phyloP scores from a whole-genome alignment of 1,284 basidiomycete species.

The Malassezia arunalokei region DNA sequence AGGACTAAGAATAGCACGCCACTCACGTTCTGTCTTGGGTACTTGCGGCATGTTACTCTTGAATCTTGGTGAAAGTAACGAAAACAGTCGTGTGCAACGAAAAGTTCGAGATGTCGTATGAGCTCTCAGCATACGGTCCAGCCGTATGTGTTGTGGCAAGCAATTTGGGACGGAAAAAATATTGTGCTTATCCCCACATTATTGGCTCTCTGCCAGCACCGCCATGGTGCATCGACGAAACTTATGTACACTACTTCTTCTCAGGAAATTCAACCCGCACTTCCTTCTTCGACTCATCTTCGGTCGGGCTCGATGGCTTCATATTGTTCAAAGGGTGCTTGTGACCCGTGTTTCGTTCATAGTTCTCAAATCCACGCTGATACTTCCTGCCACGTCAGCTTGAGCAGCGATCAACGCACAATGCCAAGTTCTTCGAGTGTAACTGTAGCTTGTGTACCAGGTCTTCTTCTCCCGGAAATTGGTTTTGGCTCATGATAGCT shows the following conservation, averaged over 20 bases:
- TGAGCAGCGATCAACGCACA: neutral
- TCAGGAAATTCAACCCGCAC: conserved; percentile 1
- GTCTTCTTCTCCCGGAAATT: too few relatives aligned
- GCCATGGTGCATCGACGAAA: too few relatives aligned
- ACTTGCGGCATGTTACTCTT: neutral
- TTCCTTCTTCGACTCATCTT: conserved; percentile 4
- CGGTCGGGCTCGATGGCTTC: conserved; percentile 54
- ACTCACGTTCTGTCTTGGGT: conserved; percentile 67
- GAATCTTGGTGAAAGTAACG: too few relatives aligned
- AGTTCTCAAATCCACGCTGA: conserved; percentile 10
- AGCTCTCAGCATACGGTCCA: too few relatives aligned
- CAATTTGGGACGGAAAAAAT: too few relatives aligned
- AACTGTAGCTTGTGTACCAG: too few relatives aligned
- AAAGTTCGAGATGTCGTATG: too few relatives aligned
- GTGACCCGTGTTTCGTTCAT: conserved; percentile 14
- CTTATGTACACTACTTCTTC: neutral
- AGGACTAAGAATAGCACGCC: conserved; percentile 66
- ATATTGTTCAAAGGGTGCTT: neutral
- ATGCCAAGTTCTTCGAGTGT: conserved; percentile 5
- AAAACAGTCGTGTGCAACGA: too few relatives aligned
- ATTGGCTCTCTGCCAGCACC: too few relatives aligned
- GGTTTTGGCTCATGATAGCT: too few relatives aligned
- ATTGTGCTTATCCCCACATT: too few relatives aligned
- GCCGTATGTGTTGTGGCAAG: too few relatives aligned
- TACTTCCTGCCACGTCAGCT: conserved; percentile 8